phyloP scores from a whole-genome alignment of 768 basidiomycete species.

The Omphalotus guepiniiformis region DNA sequence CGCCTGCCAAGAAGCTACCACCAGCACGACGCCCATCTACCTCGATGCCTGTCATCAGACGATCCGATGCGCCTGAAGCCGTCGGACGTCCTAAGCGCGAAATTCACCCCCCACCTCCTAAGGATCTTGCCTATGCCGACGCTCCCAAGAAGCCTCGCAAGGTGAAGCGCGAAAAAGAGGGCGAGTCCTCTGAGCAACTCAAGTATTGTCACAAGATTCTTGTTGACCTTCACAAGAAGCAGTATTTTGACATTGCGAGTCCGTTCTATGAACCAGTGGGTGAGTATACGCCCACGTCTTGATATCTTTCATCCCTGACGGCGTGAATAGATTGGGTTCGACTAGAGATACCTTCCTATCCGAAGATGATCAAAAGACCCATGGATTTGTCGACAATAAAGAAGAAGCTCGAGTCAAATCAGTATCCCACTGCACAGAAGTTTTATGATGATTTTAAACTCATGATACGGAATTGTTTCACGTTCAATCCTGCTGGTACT shows the following conservation, averaged over 20 bases:
- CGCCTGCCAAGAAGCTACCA: constrained; percentile 40
- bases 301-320: neutral
- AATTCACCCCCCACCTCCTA: constrained; percentile 92
- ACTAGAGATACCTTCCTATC: constrained; percentile 80
- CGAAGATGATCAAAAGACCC: constrained; percentile 85
- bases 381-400: constrained; percentile 94
- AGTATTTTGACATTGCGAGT: constrained; percentile 63
- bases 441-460: constrained; percentile 91
- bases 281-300: constrained; percentile 34
- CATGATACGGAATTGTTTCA: constrained; percentile 92
- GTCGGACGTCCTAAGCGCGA: constrained; percentile 91
- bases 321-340: constrained; percentile 61
- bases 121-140: constrained; percentile 84
- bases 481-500: constrained; percentile 87
- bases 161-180: constrained; percentile 55
- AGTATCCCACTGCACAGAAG: constrained; percentile 73
- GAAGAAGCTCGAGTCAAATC: constrained; percentile 71
- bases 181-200: constrained; percentile 71
- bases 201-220: constrained; percentile 77
- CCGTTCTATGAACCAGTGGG: constrained; percentile 96
- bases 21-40: constrained; percentile 70
- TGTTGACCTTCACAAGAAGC: constrained; percentile 73
- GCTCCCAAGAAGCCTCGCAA: constrained; percentile 65
- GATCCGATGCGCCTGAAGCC: constrained; percentile 58
- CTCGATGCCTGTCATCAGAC: constrained; percentile 78